Evolutionary conservation across 345 rosid species (phyloP).

Genomic region (Carallia pectinifolia): DNA sequence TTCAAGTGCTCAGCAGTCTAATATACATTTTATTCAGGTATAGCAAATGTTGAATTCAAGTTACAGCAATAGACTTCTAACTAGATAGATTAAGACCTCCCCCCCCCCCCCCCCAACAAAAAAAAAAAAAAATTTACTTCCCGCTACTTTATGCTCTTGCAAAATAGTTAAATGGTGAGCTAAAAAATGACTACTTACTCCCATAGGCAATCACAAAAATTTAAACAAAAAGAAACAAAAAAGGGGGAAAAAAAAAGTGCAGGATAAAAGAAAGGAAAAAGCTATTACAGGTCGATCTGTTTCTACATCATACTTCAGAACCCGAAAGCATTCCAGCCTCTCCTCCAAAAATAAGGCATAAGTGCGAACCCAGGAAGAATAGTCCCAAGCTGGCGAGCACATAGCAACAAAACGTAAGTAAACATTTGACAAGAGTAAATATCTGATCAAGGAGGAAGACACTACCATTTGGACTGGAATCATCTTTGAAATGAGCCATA

Average conservation of each 20-base stretch:
- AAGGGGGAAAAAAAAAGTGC: not conserved
- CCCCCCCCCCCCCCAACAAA: too few relatives aligned
- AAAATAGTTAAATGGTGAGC: too few relatives aligned
- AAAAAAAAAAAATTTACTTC: too few relatives aligned
- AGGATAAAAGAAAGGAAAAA: not conserved
- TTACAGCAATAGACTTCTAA: not conserved
- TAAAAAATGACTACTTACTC: not conserved
- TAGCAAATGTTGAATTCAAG: not conserved
- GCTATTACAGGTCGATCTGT: constrained; percentile 23
- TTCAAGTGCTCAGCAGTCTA: not conserved
- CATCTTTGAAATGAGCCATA: constrained; percentile 36
- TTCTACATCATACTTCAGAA: constrained; percentile 34
- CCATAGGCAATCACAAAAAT: not conserved
- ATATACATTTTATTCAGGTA: not conserved
- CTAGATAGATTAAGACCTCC: not conserved
- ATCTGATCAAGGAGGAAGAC: constrained; percentile 5
- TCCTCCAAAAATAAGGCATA: constrained; percentile 45
- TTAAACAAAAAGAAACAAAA: not conserved
- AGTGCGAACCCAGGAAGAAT: constrained; percentile 40
- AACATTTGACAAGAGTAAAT: constrained; percentile 12
- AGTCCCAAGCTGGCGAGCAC: constrained; percentile 44
- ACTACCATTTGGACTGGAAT: constrained; percentile 37
- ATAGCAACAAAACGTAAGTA: constrained; percentile 16
- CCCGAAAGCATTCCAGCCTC: constrained; percentile 32
- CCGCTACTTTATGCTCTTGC: too few relatives aligned